phyloP scores from a whole-genome alignment of 257 asterid genomes.

The Petunia axillaris region DNA sequence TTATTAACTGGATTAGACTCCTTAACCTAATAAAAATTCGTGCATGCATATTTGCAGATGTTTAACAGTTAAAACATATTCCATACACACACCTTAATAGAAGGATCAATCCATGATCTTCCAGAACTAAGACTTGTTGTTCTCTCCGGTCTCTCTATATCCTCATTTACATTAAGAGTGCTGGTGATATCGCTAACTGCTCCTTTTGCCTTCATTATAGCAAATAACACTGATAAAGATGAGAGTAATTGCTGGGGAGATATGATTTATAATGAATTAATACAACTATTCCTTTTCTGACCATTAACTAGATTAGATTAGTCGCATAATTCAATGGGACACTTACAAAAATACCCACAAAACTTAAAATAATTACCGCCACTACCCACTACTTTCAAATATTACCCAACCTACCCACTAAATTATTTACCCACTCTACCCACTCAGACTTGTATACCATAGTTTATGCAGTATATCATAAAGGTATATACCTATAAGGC shows the following conservation, averaged over 20 bases:
- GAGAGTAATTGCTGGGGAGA: background rate
- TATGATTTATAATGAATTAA: constrained; percentile 10
- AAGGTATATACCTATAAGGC: no score
- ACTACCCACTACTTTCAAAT: no score
- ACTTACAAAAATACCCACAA: no score
- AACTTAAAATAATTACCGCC: no score
- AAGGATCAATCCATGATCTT: constrained; percentile 62
- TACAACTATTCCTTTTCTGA: background rate
- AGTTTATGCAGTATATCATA: no score
- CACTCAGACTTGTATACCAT: no score
- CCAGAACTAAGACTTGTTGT: constrained; percentile 44
- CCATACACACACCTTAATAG: constrained; percentile 45
- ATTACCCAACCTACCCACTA: no score
- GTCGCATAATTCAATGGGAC: background rate
- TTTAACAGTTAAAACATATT: constrained; percentile 6
- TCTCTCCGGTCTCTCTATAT: constrained; percentile 60
- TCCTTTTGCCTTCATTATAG: constrained; percentile 59
- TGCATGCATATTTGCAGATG: background rate
- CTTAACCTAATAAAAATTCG: background rate
- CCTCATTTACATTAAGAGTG: constrained; percentile 40
- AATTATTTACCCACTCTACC: no score
- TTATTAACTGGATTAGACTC: constrained; percentile 13
- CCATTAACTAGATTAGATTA: background rate
- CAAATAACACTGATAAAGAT: constrained; percentile 23
- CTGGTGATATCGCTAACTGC: constrained; percentile 41